A percentile compares a stretch with the other conserved stretches of the same genome.
phyloP scores from a whole-genome alignment of 1,139 yeast species.

The Debaryomyces subglobosus region DNA sequence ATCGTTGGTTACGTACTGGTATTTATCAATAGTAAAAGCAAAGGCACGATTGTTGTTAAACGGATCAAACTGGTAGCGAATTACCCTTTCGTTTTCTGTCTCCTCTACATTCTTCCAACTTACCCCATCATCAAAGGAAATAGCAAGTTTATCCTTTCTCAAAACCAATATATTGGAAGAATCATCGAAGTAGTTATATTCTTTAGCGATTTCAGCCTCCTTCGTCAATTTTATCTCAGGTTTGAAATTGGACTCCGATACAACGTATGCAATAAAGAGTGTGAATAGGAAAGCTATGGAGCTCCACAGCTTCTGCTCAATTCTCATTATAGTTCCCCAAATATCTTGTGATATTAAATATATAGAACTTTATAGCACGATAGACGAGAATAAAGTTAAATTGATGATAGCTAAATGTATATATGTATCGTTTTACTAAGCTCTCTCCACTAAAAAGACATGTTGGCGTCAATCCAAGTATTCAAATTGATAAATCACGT shows the following conservation, averaged over 20 bases:
- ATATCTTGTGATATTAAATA: not conserved
- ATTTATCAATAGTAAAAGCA: constrained; percentile 41
- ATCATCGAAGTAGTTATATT: constrained; percentile 55
- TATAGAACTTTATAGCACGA: not conserved
- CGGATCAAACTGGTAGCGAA: constrained; percentile 46
- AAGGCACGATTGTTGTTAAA: constrained; percentile 53
- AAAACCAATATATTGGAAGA: constrained; percentile 50
- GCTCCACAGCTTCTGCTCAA: constrained; percentile 4
- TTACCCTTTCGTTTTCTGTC: constrained; percentile 27
- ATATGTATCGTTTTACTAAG: not conserved
- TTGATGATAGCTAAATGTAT: not conserved
- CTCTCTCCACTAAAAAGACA: not conserved
- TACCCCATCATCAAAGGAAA: constrained; percentile 63
- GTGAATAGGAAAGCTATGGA: not conserved
- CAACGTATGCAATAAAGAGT: not conserved
- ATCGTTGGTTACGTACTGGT: constrained; percentile 58
- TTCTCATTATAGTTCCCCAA: constrained; percentile 1
- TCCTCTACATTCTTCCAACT: constrained; percentile 48
- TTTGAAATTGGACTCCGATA: constrained; percentile 20
- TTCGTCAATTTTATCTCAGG: constrained; percentile 23
- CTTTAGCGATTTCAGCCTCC: constrained; percentile 18
- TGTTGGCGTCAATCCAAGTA: not conserved
- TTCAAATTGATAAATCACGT: not conserved
- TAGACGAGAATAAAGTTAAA: not conserved
- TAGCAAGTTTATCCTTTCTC: constrained; percentile 30